Base-by-base conservation (phyloP, 2,329 filamentous ascomycete species). In the Aureobasidium musti region DNA sequence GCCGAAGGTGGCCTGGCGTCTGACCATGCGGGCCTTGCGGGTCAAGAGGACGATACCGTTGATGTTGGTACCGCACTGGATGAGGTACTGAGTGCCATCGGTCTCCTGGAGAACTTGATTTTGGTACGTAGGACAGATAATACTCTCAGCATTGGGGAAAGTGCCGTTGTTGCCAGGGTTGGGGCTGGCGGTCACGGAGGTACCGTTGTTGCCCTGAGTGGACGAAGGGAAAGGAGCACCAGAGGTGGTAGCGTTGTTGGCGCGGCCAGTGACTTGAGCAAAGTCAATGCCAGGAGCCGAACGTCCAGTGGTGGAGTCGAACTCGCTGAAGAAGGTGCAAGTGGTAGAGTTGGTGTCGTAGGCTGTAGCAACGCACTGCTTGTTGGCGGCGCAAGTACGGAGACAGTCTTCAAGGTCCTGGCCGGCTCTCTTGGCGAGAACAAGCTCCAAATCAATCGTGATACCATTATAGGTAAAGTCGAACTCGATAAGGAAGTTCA, bases 21-120 rank as follows among this genome's bases (percentile, higher is more conserved):
- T 64, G 49, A 54, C 23, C 49, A 43, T 53, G 49, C 61, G 61
- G 14, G 61, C 61, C 61, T 64, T 64, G 61, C 61, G 61, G 19
- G 49, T 37, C 14, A 35, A 50, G 28, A 64, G 50, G 19, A 64
- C 35, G 17, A 49, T 35, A 43, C 61, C 61, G 5, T 64, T 13
- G 11, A 49, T 49, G 26, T 43, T 23, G 17, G 14, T 7, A 8
- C 61, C 61, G n/a, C 61, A 64, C 23, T 14, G 21, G 37, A 64
- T 54, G 26, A 64, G 49, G 47, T 53, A 64, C 49, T 54, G 17
- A 37, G 30, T 23, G 23, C 37, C 49, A 54, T 64, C 39, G 61
- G 11, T 45, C 33, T 33, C 26, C 21, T 30, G 23, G 17, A 64
- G 49, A 5, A 64, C 61, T n/a, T 45, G 17, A 26, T 64, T 49